Evolutionary conservation across 1,284 basidiomycete genomes (phyloP).

Genomic region (Moesziomyces globuligerus): DNA sequence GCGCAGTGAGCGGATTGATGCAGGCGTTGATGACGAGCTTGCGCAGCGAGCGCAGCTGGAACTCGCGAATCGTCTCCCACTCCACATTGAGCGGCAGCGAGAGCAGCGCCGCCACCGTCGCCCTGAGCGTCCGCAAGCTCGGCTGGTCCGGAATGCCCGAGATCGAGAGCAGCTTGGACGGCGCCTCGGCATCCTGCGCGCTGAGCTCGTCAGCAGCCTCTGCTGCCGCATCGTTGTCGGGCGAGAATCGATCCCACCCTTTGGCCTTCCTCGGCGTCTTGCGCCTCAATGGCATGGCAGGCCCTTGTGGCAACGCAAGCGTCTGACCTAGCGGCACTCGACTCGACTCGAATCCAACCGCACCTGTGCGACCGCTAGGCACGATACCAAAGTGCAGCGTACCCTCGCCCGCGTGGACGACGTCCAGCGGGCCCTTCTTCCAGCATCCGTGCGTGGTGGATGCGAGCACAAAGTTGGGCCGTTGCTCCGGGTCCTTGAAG

Average conservation of each 20-base stretch:
- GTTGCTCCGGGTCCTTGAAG: conserved; percentile 77
- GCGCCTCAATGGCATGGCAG: conserved; percentile 2
- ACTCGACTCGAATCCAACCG: conserved; percentile 20
- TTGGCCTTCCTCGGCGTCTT: conserved; percentile 1
- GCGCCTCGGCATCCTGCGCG: conserved; percentile 14
- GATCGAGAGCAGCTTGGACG: conserved; percentile 41
- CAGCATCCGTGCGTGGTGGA: conserved; percentile 83
- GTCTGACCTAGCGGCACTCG: conserved; percentile 30
- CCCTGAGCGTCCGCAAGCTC: conserved; percentile 42
- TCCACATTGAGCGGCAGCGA: conserved; percentile 61
- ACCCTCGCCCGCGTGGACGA: conserved; percentile 81
- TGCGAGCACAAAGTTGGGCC: conserved; percentile 87
- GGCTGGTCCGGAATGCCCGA: conserved; percentile 49
- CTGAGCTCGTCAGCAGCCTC: not conserved
- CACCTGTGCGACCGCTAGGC: conserved; percentile 71
- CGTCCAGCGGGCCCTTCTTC: conserved; percentile 70
- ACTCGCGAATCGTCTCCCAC: conserved; percentile 77
- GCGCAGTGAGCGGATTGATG: conserved; percentile 87
- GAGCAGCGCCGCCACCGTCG: conserved; percentile 55
- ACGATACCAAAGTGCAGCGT: conserved; percentile 81
- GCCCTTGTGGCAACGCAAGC: conserved; percentile 5
- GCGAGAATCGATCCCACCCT: conserved; percentile 38
- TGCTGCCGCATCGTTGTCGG: conserved; percentile 20
- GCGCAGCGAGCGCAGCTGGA: conserved; percentile 79
- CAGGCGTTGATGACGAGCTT: conserved; percentile 87